A percentile compares a stretch with the other conserved stretches of the same genome.
These are phyloP conservation scores for Ceratocystis cacaofunesta DNA, from an alignment of 2,329 filamentous ascomycete species.

Conservation along the genomic window DNA sequence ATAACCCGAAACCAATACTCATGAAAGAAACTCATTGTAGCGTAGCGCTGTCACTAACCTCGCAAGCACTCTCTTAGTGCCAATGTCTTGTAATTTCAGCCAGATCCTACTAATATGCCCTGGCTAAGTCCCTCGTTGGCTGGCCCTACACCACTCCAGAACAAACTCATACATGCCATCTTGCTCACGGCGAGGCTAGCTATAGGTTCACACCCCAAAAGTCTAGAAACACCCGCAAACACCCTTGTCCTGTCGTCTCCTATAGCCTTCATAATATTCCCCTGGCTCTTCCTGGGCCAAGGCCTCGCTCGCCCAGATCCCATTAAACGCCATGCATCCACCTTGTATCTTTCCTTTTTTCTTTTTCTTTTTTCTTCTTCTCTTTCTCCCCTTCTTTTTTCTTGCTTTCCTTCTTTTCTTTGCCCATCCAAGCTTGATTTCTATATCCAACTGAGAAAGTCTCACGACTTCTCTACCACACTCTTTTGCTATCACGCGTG, in stretches of 20 bases:
- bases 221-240: not conserved
- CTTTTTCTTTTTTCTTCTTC: slow-evolving; percentile 6
- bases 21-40: not conserved
- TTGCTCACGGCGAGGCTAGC: not conserved
- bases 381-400: slow-evolving; percentile 1
- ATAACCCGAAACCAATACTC: not conserved
- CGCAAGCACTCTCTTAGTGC: not conserved
- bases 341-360: slow-evolving; percentile 3
- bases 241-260: not conserved
- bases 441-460: slow-evolving; percentile 16
- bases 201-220: not conserved
- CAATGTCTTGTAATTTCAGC: slow-evolving; percentile 3
- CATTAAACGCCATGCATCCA: slow-evolving; percentile 13
- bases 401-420: not conserved
- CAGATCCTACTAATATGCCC: not conserved
- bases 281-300: slow-evolving; percentile 7
- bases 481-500: slow-evolving; percentile 5
- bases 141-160: not conserved
- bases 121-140: not conserved
- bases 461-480: slow-evolving; percentile 16
- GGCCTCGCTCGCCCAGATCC: slow-evolving; percentile 13
- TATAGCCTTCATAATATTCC: slow-evolving; percentile 1
- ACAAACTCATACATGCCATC: not conserved
- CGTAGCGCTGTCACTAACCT: not conserved
- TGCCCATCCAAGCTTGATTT: slow-evolving; percentile 11